A percentile compares a stretch with the other conserved stretches of the same genome.
Conservation (phyloP, 768 basidiomycete genomes). For the Cyclocybe aegerita region DNA sequence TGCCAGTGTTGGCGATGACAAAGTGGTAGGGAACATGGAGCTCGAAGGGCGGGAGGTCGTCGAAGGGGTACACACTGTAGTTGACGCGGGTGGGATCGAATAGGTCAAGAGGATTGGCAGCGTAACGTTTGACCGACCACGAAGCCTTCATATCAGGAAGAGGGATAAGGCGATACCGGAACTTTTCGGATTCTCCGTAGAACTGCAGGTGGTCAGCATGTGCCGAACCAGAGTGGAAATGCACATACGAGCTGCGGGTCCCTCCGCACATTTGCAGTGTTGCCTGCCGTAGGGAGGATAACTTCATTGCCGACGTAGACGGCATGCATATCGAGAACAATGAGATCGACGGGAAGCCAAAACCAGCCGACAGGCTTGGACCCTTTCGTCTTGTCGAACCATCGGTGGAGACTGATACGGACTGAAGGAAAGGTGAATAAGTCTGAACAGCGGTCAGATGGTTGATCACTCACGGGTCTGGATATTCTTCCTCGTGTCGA, state of each 20-base stretch:
- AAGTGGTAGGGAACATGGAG: slow-evolving; percentile 2
- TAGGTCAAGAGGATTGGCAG: neutral
- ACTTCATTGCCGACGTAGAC: neutral
- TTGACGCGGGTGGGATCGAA: neutral
- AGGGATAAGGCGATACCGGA: neutral
- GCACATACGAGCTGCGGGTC: neutral
- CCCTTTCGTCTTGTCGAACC: slow-evolving; percentile 1
- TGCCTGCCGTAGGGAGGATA: neutral
- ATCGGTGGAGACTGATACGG: neutral
- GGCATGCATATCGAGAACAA: neutral
- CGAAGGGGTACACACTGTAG: neutral
- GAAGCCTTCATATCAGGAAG: neutral
- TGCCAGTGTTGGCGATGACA: neutral
- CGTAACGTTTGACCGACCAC: slow-evolving; percentile 1
- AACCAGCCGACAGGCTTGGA: neutral
- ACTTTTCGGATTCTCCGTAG: neutral
- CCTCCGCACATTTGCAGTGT: neutral
- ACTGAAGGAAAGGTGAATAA: neutral
- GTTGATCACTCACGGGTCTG: neutral
- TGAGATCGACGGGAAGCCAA: neutral
- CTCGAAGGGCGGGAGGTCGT: neutral
- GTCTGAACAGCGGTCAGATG: neutral
- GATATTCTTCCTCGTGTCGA: neutral
- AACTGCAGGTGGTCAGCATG: neutral
- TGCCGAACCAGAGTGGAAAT: neutral